Percentiles rank a stretch among this genome's conserved stretches.
Conservation (phyloP, 2,329 filamentous ascomycete genomes). For the Volutella citrinella region DNA sequence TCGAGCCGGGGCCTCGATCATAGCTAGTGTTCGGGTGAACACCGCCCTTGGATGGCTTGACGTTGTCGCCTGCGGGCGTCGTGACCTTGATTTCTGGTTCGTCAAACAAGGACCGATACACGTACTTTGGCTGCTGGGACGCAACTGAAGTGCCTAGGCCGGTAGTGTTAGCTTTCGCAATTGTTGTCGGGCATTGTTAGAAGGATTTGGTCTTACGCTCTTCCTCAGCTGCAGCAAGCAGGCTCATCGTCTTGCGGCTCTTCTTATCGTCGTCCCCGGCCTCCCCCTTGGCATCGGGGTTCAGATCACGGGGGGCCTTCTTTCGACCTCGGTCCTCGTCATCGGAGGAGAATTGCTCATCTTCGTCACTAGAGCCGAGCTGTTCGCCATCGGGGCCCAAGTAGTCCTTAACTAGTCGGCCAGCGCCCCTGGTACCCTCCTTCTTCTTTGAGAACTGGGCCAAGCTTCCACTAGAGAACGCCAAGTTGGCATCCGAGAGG, state of each 20-base stretch:
- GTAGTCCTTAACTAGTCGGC: constrained; percentile 67
- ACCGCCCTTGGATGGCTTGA: constrained; percentile 51
- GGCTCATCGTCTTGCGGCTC: constrained; percentile 50
- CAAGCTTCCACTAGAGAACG: constrained; percentile 61
- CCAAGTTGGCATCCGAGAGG: constrained; percentile 68
- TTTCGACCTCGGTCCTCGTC: constrained; percentile 67
- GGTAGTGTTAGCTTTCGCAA: too few relatives aligned
- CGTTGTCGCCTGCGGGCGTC: constrained; percentile 59
- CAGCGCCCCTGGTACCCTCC: constrained; percentile 40
- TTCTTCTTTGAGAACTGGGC: constrained; percentile 60
- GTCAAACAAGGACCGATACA: constrained; percentile 61
- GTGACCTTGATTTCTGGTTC: constrained; percentile 67
- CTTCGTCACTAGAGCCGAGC: constrained; percentile 68
- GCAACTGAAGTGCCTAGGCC: constrained; percentile 51
- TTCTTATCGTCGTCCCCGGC: constrained; percentile 35
- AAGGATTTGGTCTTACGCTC: too few relatives aligned
- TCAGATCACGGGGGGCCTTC: constrained; percentile 46
- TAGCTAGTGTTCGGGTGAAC: constrained; percentile 85
- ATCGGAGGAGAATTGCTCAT: constrained; percentile 60
- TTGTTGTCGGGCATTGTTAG: too few relatives aligned
- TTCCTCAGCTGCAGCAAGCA: constrained; percentile 73
- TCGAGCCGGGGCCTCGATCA: constrained; percentile 62
- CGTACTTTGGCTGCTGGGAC: constrained; percentile 46
- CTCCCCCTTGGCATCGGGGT: constrained; percentile 37
- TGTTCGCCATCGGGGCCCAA: constrained; percentile 64